Base-by-base conservation (phyloP, 352 stramenopile genomes). In the Globisporangium carolinianum region DNA sequence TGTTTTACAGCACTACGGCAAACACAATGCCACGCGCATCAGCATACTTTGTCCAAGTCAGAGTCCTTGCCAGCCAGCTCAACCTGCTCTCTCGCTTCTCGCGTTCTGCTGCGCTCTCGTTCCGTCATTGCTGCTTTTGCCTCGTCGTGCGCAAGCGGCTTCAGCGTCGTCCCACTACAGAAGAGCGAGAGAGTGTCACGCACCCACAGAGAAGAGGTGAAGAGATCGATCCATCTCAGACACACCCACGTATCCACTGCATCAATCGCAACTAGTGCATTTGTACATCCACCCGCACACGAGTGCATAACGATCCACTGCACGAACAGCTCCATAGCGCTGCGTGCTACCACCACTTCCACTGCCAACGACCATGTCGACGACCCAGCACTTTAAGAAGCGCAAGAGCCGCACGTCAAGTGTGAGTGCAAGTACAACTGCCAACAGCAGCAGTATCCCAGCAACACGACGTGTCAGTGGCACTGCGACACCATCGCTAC, bases 381-480 rank as follows among this genome's bases (percentile, higher is more conserved):
- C 86, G 60, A 85, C 69, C 61, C 75, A 83, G 47, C 76, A 73
- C 60, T 83, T 82, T 59, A 86, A 85, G 69, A 87, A 87, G 60
- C 73, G 79, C 63, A 88, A 87, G 72, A 72, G 65, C 61, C 65
- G 73, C 66, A 59, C 69, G 55, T 60, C 71, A 55, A 57, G 51
- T 66, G 51, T 32, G 24, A 32, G 24, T 32, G 24, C 24, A 32
- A 32, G 24, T 32, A 32, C 24, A 32, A 32, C 24, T 32, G 24
- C 24, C 24, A 32, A 32, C 24, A 32, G 24, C 24, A 32, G 24
- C 24, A 32, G 24, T 32, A 32, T 32, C 24, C 24, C 41, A 55
- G 41, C 36, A 14, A 38, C 46, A 9, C 55, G 45, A 3, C 35
- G 47, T 49, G 14, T 5, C 15, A 49, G 15, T 32, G 14, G 17